A percentile compares a stretch with the other conserved stretches of the same genome.
Evolutionary conservation across 108 stramenopile genomes (phyloP).

Genomic region (Phaeodactylum tricornutum): DNA sequence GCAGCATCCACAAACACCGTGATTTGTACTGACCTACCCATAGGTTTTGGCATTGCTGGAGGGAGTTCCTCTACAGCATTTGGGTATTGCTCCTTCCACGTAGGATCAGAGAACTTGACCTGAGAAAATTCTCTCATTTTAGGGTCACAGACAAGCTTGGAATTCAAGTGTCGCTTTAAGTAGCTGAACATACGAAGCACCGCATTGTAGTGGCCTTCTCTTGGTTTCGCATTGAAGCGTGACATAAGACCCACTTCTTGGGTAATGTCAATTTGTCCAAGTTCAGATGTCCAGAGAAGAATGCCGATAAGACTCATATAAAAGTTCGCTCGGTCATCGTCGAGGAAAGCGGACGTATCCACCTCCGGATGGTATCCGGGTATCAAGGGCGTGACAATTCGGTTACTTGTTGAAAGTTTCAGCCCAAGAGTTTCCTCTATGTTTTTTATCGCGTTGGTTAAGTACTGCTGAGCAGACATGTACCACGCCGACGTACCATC

Average conservation of each 20-base stretch:
- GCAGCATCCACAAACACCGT: slow-evolving; percentile 13
- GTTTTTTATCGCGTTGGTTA: no score
- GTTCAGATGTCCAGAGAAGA: slow-evolving; percentile 7
- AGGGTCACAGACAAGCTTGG: no score
- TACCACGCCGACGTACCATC: no score
- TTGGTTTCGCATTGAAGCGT: slow-evolving; percentile 12
- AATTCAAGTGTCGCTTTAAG: no score
- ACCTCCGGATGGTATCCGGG: slow-evolving; percentile 15
- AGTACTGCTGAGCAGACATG: no score
- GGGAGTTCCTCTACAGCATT: slow-evolving; percentile 10
- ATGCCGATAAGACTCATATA: slow-evolving; percentile 17
- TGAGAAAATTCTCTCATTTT: no score
- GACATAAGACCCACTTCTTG: slow-evolving; percentile 10
- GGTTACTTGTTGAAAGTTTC: not conserved
- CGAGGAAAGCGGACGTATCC: slow-evolving; percentile 3
- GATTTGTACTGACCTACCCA: slow-evolving; percentile 3
- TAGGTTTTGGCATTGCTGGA: slow-evolving; percentile 4
- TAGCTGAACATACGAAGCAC: not conserved
- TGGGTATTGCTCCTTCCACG: no score
- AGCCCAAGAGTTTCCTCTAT: not conserved
- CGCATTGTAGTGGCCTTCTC: slow-evolving; percentile 20
- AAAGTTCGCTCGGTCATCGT: not conserved
- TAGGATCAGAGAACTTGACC: no score
- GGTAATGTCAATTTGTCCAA: slow-evolving; percentile 20
- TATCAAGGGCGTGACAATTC: slow-evolving; percentile 1